Conservation (phyloP, 2,329 filamentous ascomycete genomes). For the Mycogone perniciosa region DNA sequence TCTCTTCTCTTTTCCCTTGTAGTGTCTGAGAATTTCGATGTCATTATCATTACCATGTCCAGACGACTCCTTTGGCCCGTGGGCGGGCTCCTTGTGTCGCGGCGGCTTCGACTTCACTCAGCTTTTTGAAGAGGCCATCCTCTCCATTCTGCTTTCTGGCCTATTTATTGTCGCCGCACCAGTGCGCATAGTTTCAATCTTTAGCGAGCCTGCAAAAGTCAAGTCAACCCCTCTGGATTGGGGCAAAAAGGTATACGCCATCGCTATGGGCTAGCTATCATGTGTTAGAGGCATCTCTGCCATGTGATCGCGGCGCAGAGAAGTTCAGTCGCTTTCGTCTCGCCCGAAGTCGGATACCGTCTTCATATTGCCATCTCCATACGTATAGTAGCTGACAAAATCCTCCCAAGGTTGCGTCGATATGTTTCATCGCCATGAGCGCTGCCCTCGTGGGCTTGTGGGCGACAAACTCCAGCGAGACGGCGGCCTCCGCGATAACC, state of each 20-base stretch:
- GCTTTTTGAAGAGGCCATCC: slow-evolving; percentile 16
- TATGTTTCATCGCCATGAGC: slow-evolving; percentile 6
- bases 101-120: slow-evolving; percentile 19
- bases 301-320: too few relatives aligned
- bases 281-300: too few relatives aligned
- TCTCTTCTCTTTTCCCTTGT: background rate
- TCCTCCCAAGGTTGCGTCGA: background rate
- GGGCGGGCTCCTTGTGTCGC: slow-evolving; percentile 12
- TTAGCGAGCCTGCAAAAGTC: background rate
- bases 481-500: background rate
- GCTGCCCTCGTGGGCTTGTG: slow-evolving; percentile 7
- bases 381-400: background rate
- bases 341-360: too few relatives aligned
- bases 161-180: slow-evolving; percentile 6
- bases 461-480: background rate
- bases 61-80: slow-evolving; percentile 9
- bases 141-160: slow-evolving; percentile 10
- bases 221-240: slow-evolving; percentile 1
- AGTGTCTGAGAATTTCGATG: background rate
- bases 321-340: too few relatives aligned
- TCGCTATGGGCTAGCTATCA: too few relatives aligned
- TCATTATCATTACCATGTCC: background rate
- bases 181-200: background rate
- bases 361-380: background rate
- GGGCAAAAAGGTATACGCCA: slow-evolving; percentile 2